These are phyloP conservation scores for Leptographium galeiforme DNA, from an alignment of 2,329 filamentous ascomycete species.

Conservation along the genomic window DNA sequence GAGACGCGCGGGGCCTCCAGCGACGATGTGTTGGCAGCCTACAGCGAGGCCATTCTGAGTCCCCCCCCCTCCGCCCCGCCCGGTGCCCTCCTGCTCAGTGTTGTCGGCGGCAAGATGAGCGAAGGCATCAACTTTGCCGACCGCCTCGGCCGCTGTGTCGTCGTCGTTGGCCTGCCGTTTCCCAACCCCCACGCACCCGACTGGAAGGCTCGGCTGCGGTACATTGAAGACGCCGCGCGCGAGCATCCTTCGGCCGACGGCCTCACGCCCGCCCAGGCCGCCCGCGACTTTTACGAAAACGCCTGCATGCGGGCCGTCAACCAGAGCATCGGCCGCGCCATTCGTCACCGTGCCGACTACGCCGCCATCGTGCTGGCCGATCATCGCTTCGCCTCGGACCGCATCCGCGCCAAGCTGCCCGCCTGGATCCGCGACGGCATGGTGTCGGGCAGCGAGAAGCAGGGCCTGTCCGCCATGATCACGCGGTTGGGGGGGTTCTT, in stretches of 20 bases:
- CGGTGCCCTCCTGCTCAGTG: slow-evolving; percentile 64
- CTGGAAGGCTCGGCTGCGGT: slow-evolving; percentile 84
- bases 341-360: slow-evolving; percentile 78
- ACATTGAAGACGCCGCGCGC: slow-evolving; percentile 46
- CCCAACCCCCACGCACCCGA: slow-evolving; percentile 81
- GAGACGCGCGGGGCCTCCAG: slow-evolving; percentile 54
- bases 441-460: slow-evolving; percentile 31
- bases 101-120: slow-evolving; percentile 87
- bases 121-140: slow-evolving; percentile 99
- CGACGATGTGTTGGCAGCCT: slow-evolving; percentile 40
- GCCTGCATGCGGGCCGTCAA: slow-evolving; percentile 95
- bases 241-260: slow-evolving; percentile 2
- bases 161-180: slow-evolving; percentile 87
- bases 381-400: slow-evolving; percentile 57
- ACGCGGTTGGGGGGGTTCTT: slow-evolving; percentile 45
- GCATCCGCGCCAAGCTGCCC: slow-evolving; percentile 69
- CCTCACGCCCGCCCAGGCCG: slow-evolving; percentile 30
- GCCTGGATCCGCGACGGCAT: slow-evolving; percentile 75
- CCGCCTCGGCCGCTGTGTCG: slow-evolving; percentile 70
- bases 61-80: slow-evolving; percentile 3
- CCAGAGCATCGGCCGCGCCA: slow-evolving; percentile 86
- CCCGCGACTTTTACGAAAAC: slow-evolving; percentile 79
- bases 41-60: too few species aligned
- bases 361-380: slow-evolving; percentile 82
- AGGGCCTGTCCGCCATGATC: slow-evolving; percentile 45